A percentile compares a stretch with the other conserved stretches of the same genome.
Conservation (phyloP, 495 filamentous ascomycete genomes). For the Bacidia rubella region DNA sequence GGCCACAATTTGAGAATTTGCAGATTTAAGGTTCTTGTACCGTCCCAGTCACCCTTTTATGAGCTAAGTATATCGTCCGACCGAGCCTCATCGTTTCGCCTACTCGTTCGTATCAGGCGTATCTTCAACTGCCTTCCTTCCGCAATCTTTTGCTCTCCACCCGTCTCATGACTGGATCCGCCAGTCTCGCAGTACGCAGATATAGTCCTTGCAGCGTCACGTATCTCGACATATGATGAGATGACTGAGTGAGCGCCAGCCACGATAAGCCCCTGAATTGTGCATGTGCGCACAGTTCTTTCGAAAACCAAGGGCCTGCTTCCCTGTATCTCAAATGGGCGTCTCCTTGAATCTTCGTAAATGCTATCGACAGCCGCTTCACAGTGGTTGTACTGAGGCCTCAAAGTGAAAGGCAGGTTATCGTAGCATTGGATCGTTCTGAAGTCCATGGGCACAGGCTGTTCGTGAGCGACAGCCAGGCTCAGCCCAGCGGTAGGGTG, state of each 20-base stretch:
- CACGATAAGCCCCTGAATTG: background rate
- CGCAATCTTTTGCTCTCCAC: background rate
- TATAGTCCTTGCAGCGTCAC: background rate
- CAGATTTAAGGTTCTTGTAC: no score
- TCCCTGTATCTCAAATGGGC: no score
- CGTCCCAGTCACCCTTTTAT: no score
- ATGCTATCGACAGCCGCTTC: no score
- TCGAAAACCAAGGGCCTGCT: background rate
- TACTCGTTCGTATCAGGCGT: background rate
- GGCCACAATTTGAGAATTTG: no score
- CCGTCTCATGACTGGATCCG: background rate
- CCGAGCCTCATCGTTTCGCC: background rate
- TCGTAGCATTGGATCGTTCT: no score
- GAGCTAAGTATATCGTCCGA: background rate
- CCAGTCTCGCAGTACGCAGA: background rate
- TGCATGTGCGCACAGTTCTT: background rate
- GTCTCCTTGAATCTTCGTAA: no score
- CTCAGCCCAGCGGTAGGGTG: no score
- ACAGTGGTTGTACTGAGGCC: no score
- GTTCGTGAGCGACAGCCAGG: no score
- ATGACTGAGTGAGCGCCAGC: background rate
- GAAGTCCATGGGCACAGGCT: no score
- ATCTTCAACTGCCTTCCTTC: background rate
- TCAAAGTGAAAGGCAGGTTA: no score
- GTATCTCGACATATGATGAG: background rate